Evolutionary conservation across 352 stramenopile species (phyloP), one percentile per base, ranked within the genome.

Genomic region (Peronosclerospora sorghi): DNA sequence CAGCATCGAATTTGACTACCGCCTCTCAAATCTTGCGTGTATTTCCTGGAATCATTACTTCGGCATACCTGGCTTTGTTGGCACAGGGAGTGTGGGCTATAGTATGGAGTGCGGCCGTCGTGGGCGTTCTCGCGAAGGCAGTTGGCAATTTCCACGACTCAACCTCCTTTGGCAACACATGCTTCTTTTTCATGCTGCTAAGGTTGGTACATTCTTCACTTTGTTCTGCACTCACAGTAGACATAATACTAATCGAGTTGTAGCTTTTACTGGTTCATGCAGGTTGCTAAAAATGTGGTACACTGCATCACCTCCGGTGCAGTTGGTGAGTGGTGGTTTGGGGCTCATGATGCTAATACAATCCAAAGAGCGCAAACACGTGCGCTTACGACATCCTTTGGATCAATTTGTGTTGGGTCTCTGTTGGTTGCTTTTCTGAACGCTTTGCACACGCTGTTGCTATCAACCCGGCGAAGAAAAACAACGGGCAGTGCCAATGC

Each of bases 261-360:
- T 38, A 92, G 80, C 49, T 70, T 88, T 34, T 86, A 69, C 57
- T 93, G 81, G 81, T 83, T 86, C 41, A 67, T 90, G 34, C 74
- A 93, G 47, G 81, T 93, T 7, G 59, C 68, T 8, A 83, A 82
- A 59, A 93, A 88, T 49, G 62, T 88, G 18, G 78, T 93, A n/a
- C 81, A 93, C 48, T 93, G 81, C 56, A 65, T 89, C 10, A 66
- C 78, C 8, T 73, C 81, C 14, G 78, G 81, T 39, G 60, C 78
- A 0, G 76, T 93, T 12, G 77, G 78, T 18, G 81, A 93, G 44
- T 93, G 81, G 81, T 93, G 81, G 81, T 86, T 85, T 34, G 76
- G 75, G 32, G 48, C 71, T 10, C 71, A 89, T 43, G 74, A 89
- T 14, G 48, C 54, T 8, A 78, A 86, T 36, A 86, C 77, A 3